Evolutionary conservation across 2,329 filamentous ascomycete species (phyloP).

Genomic region (Alternaria arbusti): DNA sequence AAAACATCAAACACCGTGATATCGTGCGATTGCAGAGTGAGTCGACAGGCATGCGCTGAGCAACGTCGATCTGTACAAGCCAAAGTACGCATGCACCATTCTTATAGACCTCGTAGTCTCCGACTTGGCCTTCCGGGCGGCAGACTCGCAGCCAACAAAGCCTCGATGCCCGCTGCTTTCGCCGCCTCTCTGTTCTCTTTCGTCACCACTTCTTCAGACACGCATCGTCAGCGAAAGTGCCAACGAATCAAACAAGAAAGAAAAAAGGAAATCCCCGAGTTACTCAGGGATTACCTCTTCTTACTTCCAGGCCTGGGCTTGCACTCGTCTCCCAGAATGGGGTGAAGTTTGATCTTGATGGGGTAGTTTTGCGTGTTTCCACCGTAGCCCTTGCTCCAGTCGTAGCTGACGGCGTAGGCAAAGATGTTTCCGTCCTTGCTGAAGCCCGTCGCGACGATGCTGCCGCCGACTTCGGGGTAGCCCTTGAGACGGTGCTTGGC

Average conservation of each 20-base stretch:
- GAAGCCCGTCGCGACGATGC: constrained; percentile 91
- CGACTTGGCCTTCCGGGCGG: neutral
- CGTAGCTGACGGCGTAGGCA: constrained; percentile 81
- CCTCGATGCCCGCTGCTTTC: neutral
- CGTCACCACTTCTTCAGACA: neutral
- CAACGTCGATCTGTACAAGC: neutral
- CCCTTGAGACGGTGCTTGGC: constrained; percentile 66
- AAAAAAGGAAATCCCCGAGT: neutral
- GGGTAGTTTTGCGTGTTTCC: constrained; percentile 71
- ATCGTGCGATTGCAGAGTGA: no score
- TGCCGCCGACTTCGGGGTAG: constrained; percentile 69
- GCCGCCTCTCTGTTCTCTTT: neutral
- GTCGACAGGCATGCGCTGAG: no score
- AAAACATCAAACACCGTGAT: neutral
- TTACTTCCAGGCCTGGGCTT: constrained; percentile 56
- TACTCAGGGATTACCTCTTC: constrained; percentile 50
- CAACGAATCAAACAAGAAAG: neutral
- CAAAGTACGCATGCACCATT: neutral
- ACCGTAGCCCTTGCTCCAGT: constrained; percentile 97
- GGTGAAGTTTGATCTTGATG: constrained; percentile 60
- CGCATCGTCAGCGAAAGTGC: neutral
- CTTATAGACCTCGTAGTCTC: neutral
- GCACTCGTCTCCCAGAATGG: constrained; percentile 56
- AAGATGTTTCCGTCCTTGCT: constrained; percentile 75
- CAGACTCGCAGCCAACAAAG: neutral